Evolutionary conservation across 1,284 basidiomycete species (phyloP), one percentile per base, ranked within the genome.

Genomic region (Polyporus tsugae): DNA sequence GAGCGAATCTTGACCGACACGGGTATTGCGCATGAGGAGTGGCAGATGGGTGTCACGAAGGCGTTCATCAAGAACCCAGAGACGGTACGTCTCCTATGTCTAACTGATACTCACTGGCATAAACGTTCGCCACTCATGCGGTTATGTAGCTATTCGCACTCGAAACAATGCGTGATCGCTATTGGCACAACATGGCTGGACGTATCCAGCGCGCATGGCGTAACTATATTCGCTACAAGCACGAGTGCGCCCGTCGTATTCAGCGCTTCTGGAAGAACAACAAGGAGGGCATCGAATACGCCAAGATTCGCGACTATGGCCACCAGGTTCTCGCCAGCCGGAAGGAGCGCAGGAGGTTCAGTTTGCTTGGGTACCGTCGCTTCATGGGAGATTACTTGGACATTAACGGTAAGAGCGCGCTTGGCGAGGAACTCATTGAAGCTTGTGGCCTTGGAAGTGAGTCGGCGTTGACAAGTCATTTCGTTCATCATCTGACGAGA

Each of bases 21-120:
- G 17, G 97, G 97, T 57, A 99, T 99, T 74, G 89, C 95, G 2
- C 92, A 90, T 75, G 97, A 99, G 66, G 97, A 99, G 81, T 99
- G 97, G 97, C 97, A 99, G 82, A 98, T 99, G 96, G 97, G 98
- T 73, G 90, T 93, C 2, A 98, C 97, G 13, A 99, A 99, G 78
- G 97, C 97, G 0, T 99, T 99, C 80, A 99, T 99, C 84, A 99
- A 99, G 87, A 99, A 97, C 79, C 97, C 97, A 0, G 97, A 99
- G 81, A 99, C 97, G 49, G 95, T 96, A 76, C 73, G 89, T 64
- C 6, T 61, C 15, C 22, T 61, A 15, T 69, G 22, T 49, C 22
- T 0, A 29, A 53, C 65, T 62, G 59, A 65, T 25, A n/a, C 9
- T 1, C 9, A 17, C 62, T 2, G 19, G 10, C 1, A 36, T 13